These are phyloP conservation scores for Cladochytrium tenue DNA, from an alignment of 371 early-diverging fungal species.

Conservation along the genomic window DNA sequence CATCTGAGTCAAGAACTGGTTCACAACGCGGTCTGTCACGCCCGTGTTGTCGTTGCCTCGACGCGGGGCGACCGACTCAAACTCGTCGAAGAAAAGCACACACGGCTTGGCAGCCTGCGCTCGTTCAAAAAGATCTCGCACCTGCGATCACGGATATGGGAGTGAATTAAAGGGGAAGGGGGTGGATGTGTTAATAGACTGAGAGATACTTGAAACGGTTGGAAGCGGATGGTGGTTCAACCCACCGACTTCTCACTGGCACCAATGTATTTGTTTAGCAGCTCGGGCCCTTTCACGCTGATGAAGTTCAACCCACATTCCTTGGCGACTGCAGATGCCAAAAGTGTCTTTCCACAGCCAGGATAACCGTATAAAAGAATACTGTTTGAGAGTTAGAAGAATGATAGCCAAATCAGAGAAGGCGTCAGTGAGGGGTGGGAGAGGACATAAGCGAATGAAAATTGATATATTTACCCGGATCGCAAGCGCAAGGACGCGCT, in stretches of 20 bases:
- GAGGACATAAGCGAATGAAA: not conserved
- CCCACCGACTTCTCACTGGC: constrained; percentile 64
- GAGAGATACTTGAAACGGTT: too few species aligned
- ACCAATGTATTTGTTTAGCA: constrained; percentile 97
- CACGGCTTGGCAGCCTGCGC: constrained; percentile 90
- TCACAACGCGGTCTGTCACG: constrained; percentile 93
- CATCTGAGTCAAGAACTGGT: constrained; percentile 94
- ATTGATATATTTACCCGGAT: constrained; percentile 68
- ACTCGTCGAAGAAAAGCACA: constrained; percentile 95
- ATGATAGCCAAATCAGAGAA: too few species aligned
- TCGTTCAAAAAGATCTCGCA: constrained; percentile 93
- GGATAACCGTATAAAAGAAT: constrained; percentile 93
- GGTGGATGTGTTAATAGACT: too few species aligned
- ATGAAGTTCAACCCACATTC: constrained; percentile 93
- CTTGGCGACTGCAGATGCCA: constrained; percentile 91
- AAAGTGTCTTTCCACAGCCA: constrained; percentile 98
- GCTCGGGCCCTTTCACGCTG: constrained; percentile 93
- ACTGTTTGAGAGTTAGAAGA: too few species aligned
- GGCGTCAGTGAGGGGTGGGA: too few species aligned
- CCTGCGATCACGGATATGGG: constrained; percentile 63
- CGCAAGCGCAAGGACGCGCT: constrained; percentile 83
- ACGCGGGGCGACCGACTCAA: constrained; percentile 92
- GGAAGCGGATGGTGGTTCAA: too few species aligned
- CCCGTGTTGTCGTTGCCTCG: constrained; percentile 90
- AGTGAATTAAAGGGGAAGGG: too few species aligned